Evolutionary conservation across 352 stramenopile species (phyloP).

Genomic region (Phytopythium boreale): DNA sequence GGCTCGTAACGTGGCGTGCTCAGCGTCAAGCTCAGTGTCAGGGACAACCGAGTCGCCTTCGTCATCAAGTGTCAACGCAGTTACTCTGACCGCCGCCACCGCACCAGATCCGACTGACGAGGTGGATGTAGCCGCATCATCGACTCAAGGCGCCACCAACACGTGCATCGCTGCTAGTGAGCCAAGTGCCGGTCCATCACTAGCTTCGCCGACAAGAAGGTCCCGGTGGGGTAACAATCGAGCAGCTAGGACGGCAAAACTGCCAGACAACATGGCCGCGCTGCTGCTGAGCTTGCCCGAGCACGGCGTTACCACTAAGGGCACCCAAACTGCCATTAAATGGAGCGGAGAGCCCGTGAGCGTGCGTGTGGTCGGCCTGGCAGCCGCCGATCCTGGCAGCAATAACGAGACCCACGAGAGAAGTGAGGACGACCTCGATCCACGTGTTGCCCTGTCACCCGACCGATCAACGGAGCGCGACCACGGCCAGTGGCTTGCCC

Average conservation of each 20-base stretch:
- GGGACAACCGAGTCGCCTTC: background rate
- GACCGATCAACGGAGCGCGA: background rate
- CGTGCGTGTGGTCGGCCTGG: slow-evolving; percentile 21
- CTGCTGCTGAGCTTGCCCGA: background rate
- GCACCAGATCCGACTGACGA: background rate
- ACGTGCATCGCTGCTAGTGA: background rate
- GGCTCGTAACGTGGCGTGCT: background rate
- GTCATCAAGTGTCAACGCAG: background rate
- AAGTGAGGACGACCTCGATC: slow-evolving; percentile 3
- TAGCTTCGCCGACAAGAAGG: background rate
- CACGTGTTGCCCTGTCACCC: slow-evolving; percentile 1
- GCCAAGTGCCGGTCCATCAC: background rate
- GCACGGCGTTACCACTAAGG: background rate
- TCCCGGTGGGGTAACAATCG: background rate
- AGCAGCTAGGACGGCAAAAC: background rate
- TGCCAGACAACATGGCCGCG: background rate
- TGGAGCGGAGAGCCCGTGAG: slow-evolving; percentile 39
- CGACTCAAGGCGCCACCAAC: background rate
- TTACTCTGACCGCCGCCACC: background rate
- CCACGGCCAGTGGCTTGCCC: slow-evolving; percentile 16
- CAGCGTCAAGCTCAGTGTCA: background rate
- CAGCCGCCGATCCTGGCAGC: background rate
- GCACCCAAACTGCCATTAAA: slow-evolving; percentile 10
- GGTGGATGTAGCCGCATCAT: background rate
- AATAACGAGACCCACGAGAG: background rate